Conservation (phyloP, 768 basidiomycete genomes). For the Multifurca ochricompacta region DNA sequence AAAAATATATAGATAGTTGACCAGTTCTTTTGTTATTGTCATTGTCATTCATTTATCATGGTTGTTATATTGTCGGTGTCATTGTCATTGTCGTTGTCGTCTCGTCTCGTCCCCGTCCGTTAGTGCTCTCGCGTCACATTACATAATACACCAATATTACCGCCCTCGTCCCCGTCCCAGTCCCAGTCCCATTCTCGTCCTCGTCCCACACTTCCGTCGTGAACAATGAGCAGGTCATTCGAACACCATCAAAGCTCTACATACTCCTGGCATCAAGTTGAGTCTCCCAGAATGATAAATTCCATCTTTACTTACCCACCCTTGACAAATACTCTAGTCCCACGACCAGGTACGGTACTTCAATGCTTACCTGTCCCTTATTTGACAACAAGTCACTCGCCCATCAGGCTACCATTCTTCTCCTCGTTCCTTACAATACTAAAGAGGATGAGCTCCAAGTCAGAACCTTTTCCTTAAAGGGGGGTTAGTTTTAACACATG, state of each 20-base stretch:
- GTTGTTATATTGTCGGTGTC: too few species aligned
- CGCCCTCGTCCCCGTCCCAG: not conserved
- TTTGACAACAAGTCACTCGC: constrained; percentile 22
- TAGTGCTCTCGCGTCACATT: not conserved
- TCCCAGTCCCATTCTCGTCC: too few species aligned
- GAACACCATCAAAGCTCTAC: constrained; percentile 27
- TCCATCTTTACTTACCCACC: constrained; percentile 1
- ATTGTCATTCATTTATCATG: too few species aligned
- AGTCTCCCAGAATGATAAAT: constrained; percentile 21
- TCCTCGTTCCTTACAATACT: constrained; percentile 65
- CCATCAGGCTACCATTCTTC: constrained; percentile 64
- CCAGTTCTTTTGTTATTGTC: too few species aligned
- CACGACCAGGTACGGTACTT: constrained; percentile 66
- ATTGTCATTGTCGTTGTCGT: not conserved
- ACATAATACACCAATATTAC: constrained; percentile 8
- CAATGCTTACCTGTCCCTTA: constrained; percentile 8
- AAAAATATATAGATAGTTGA: too few species aligned
- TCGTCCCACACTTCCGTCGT: too few species aligned
- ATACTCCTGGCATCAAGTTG: constrained; percentile 86
- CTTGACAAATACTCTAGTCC: constrained; percentile 39
- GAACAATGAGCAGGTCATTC: constrained; percentile 6
- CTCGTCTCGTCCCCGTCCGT: not conserved
- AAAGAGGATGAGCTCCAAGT: constrained; percentile 63
- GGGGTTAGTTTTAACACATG: not conserved
- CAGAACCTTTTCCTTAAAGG: constrained; percentile 1